phyloP scores from a whole-genome alignment of 2,329 filamentous ascomycete species.

The Parasarocladium wereldwijsianum region DNA sequence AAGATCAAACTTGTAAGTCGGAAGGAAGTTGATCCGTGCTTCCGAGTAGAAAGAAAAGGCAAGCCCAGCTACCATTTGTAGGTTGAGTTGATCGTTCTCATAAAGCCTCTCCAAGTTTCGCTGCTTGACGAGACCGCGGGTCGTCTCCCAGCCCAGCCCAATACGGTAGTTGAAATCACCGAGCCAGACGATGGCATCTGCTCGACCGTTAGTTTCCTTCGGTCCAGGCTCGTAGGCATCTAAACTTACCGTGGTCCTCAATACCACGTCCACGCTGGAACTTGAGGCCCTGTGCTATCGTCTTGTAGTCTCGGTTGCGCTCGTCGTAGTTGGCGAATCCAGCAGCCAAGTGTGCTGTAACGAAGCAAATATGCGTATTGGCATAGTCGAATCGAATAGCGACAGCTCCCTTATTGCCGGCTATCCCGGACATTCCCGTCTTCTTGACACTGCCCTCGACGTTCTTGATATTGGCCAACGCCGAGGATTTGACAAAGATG shows the following conservation, averaged over 20 bases:
- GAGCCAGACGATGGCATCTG: conserved; percentile 74
- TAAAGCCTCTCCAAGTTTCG: conserved; percentile 67
- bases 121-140: conserved; percentile 57
- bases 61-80: conserved; percentile 89
- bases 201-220: neutral
- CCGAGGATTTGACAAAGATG: conserved; percentile 73
- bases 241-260: conserved; percentile 60
- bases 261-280: conserved; percentile 88
- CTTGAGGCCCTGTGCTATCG: conserved; percentile 70
- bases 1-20: conserved; percentile 92
- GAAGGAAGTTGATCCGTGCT: conserved; percentile 71
- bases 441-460: conserved; percentile 95
- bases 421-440: conserved; percentile 86
- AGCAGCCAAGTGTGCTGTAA: conserved; percentile 90
- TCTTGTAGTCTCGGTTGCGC: conserved; percentile 82
- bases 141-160: conserved; percentile 64
- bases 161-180: conserved; percentile 99
- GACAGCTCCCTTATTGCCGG: conserved; percentile 94
- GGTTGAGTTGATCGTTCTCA: conserved; percentile 86
- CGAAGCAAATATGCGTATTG: conserved; percentile 84
- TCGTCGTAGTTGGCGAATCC: conserved; percentile 97
- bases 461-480: conserved; percentile 76
- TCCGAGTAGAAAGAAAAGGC: conserved; percentile 90
- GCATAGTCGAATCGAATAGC: conserved; percentile 92
- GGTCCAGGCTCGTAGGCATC: neutral